Base-by-base conservation (phyloP, 1,284 basidiomycete species). In the Gymnopus androsaceus region DNA sequence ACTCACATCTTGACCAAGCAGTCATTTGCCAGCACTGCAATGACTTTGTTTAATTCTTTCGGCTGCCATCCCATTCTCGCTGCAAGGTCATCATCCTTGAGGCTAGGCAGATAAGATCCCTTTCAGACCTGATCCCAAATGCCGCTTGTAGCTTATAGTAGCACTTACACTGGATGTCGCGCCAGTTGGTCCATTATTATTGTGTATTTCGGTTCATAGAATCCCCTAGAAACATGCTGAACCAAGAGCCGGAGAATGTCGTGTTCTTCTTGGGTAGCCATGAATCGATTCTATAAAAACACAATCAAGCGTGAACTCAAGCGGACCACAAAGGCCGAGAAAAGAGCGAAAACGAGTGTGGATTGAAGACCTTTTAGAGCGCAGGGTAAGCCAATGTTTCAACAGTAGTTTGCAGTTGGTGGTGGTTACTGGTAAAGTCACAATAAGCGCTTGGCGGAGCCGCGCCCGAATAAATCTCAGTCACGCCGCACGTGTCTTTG, bases 1-100 rank as follows among this genome's bases (percentile, higher is more conserved):
- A 78, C 89, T 68, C 67, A 94, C 93, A 92, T 82, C 70, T 88
- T 84, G 37, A 96, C 83, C 37, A 99, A 77, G 58, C 88, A 83
- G 72, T 98, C 94, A 59, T 89, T 89, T 51, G 90, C 81, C 56
- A 99, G 79, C 51, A 88, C 88, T 11, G 92, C 92, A 69, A 94
- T 90, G 68, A 97, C 80, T 74, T 95, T 96, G 70, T 92, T 90
- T 61, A 98, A 77, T 72, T 99, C 97, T 69, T 95, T 96, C n/a
- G 89, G 82, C 67, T 92, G 88, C 58, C 97, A 77, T 2, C 92
- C 93, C 75, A 96, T 87, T 58, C 90, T 80, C 54, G 90, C 88
- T 9, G 94, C 93, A 66, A 98, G 77, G 61, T 95, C 92, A 70
- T 96, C 94, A 69, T 95, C 93, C 70, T 94, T 93, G 67, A 95